Evolutionary conservation across 257 asterid species (phyloP), one percentile per base, ranked within the genome.

Genomic region (Orobanche coerulescens): DNA sequence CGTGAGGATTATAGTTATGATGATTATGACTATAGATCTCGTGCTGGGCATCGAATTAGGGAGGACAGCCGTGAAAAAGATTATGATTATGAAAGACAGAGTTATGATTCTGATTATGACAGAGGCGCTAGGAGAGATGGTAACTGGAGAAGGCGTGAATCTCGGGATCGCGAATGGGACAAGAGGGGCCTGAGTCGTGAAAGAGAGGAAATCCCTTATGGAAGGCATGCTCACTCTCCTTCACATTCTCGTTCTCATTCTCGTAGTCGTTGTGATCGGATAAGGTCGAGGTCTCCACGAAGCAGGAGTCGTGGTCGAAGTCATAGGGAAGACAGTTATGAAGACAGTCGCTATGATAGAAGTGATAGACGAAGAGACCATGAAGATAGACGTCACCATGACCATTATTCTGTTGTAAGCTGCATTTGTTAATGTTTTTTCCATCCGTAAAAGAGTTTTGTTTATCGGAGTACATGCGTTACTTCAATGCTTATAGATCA

Each of bases 81-180:
- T 75, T 80, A 82, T 67, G 94, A 86, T 73, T 79, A 88, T 43
- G 87, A 89, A 49, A 77, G 87, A 65, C 85, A 78, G 39, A 81
- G 94, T 74, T 84, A 88, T 74, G 98, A 93, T 76, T 86, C 98
- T 65, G 98, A 93, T 70, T 80, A 93, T 80, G 98, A 93, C 23
- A 79, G 88, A 53, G 79, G 91, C 61, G 72, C 75, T 63, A 78
- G 89, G 74, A 81, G 95, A 83, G 98, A 86, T 36, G 80, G 95
- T 71, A 83, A 44, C 51, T 83, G 95, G 91, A 77, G 86, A 75
- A 82, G 88, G 66, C 91, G 84, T 66, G 95, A 69, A 60, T 89
- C 98, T 56, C 87, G 86, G 39, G 97, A 92, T 39, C 88, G 88
- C 19, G 97, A 81, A 46, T 82, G 85, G 80, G 95, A 86, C 58